phyloP scores from a whole-genome alignment of 208 protist genomes.

The Crithidia bombi region DNA sequence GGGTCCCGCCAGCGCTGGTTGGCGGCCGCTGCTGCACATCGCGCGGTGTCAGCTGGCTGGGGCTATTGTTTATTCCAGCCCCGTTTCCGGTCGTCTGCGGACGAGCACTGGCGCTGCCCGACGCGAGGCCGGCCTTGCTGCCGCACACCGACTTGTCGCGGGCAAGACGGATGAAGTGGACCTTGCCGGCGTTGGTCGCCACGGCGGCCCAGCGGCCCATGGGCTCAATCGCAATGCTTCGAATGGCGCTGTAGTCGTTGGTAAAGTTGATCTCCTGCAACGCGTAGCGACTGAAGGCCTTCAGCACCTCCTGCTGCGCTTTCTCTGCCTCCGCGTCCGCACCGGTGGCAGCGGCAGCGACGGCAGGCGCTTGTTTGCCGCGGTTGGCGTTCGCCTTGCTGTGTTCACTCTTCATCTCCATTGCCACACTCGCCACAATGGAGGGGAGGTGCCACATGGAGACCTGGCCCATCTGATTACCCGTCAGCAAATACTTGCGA shows the following conservation, averaged over 20 bases:
- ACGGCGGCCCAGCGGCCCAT: constrained; percentile 74
- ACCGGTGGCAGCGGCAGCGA: neutral
- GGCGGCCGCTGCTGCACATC: neutral
- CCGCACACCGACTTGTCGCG: constrained; percentile 35
- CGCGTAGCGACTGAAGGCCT: constrained; percentile 47
- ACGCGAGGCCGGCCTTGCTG: constrained; percentile 18
- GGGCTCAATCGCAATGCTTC: constrained; percentile 80
- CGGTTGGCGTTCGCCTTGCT: neutral
- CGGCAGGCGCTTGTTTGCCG: neutral
- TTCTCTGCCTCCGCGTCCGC: constrained; percentile 2
- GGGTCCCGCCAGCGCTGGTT: constrained; percentile 4
- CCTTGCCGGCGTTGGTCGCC: constrained; percentile 79
- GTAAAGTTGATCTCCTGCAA: constrained; percentile 82
- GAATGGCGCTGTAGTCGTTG: constrained; percentile 82
- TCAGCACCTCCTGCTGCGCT: constrained; percentile 8
- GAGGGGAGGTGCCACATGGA: constrained; percentile 86
- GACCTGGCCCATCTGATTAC: constrained; percentile 83
- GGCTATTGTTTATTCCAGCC: neutral
- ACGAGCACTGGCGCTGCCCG: neutral
- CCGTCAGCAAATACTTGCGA: constrained; percentile 73
- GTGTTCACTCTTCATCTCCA: constrained; percentile 35
- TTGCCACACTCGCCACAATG: constrained; percentile 59
- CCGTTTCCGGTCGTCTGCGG: neutral
- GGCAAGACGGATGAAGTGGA: constrained; percentile 81
- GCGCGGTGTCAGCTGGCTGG: constrained; percentile 8